Conservation (phyloP, 2,329 filamentous ascomycete species). For the Aaosphaeria pasadenensis region DNA sequence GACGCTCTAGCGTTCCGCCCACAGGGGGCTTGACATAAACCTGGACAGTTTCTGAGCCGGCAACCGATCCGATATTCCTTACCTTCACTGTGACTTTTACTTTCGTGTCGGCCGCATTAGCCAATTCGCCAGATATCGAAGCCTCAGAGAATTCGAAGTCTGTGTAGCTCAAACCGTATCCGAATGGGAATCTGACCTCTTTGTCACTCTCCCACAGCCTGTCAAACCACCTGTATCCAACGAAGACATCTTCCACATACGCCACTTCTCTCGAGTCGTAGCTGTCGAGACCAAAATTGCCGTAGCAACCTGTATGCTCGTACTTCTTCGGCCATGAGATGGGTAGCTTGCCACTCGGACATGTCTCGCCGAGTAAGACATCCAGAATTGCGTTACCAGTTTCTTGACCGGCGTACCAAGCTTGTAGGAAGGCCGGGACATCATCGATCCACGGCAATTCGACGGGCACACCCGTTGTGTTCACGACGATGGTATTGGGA, state of each 20-base stretch:
- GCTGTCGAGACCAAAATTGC: constrained; percentile 65
- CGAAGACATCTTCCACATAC: constrained; percentile 17
- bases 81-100: constrained; percentile 57
- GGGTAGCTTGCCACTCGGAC: constrained; percentile 60
- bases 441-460: constrained; percentile 65
- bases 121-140: constrained; percentile 48
- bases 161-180: constrained; percentile 62
- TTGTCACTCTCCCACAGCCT: constrained; percentile 42
- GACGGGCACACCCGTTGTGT: constrained; percentile 65
- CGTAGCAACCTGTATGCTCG: constrained; percentile 52
- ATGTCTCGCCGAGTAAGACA: constrained; percentile 60
- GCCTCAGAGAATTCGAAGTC: constrained; percentile 41
- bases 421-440: constrained; percentile 63
- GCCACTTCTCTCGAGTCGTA: constrained; percentile 51
- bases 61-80: constrained; percentile 51
- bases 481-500: constrained; percentile 65
- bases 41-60: constrained; percentile 63
- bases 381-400: constrained; percentile 63
- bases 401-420: constrained; percentile 68
- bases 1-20: constrained; percentile 58
- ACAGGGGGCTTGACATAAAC: constrained; percentile 57
- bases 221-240: constrained; percentile 38
- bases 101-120: constrained; percentile 42
- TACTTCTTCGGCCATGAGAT: constrained; percentile 64
- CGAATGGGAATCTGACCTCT: constrained; percentile 60